Evolutionary conservation across 2,329 filamentous ascomycete genomes (phyloP).

Genomic region (Elsinoe fawcettii): DNA sequence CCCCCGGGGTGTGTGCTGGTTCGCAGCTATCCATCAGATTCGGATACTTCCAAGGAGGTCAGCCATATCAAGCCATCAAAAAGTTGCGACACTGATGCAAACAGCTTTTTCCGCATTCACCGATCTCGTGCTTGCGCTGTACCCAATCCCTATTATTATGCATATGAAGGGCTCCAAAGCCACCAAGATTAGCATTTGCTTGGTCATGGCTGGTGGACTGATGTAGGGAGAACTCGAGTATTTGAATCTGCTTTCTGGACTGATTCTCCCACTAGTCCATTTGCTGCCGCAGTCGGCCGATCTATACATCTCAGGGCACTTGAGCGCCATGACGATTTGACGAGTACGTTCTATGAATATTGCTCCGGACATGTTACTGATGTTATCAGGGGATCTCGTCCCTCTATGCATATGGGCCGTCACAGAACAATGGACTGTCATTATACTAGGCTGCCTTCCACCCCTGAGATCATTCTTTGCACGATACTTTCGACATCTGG

Average conservation of each 20-base stretch:
- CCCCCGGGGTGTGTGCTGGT: not conserved
- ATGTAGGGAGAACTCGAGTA: not conserved
- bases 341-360: not conserved
- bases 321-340: not conserved
- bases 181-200: constrained; percentile 8
- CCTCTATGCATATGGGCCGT: constrained; percentile 3
- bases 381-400: not conserved
- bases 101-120: constrained; percentile 11
- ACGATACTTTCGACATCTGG: not conserved
- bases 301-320: not conserved
- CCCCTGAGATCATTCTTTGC: constrained; percentile 11
- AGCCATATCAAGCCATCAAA: not conserved
- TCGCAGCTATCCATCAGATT: constrained; percentile 1
- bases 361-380: not conserved
- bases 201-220: constrained; percentile 11
- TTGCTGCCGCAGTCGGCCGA: not conserved
- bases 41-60: constrained; percentile 10
- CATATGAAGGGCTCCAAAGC: not conserved
- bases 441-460: constrained; percentile 9
- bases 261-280: not conserved
- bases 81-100: not conserved
- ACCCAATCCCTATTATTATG: constrained; percentile 10
- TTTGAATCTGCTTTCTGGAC: not conserved
- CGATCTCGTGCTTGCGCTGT: constrained; percentile 5
- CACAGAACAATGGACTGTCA: constrained; percentile 13